Evolutionary conservation across 495 filamentous ascomycete genomes (phyloP).

Genomic region (Hypoxylon trugodes): DNA sequence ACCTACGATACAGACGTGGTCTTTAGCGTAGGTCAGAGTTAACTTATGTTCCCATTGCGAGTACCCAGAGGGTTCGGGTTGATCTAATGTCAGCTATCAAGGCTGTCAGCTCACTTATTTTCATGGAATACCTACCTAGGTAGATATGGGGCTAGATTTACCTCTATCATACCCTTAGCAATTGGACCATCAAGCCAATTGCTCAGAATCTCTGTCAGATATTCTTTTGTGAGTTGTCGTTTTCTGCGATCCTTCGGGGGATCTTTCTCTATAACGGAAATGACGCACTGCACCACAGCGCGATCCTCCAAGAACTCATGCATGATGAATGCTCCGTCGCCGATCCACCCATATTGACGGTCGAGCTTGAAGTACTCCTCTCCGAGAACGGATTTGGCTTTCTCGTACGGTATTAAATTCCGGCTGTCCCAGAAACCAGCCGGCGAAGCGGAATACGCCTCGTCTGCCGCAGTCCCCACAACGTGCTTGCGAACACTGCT

Average conservation of each 20-base stretch:
- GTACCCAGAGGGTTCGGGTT: slow-evolving; percentile 58
- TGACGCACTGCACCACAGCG: slow-evolving; percentile 29
- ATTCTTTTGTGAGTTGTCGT: slow-evolving; percentile 12
- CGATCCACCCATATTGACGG: slow-evolving; percentile 31
- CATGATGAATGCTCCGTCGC: slow-evolving; percentile 19
- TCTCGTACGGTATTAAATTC: slow-evolving; percentile 18
- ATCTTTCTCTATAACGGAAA: slow-evolving; percentile 10
- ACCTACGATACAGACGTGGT: slow-evolving; percentile 62
- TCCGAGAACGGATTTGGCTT: slow-evolving; percentile 20
- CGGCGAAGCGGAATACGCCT: slow-evolving; percentile 15
- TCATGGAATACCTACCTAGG: not conserved
- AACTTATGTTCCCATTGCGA: slow-evolving; percentile 67
- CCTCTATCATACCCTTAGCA: slow-evolving; percentile 23
- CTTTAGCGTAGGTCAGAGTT: slow-evolving; percentile 61
- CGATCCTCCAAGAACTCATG: slow-evolving; percentile 20
- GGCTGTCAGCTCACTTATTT: no score
- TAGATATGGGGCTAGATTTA: slow-evolving; percentile 8
- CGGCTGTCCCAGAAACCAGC: slow-evolving; percentile 34
- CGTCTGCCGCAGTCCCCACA: not conserved
- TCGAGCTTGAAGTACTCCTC: slow-evolving; percentile 22
- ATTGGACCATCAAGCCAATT: slow-evolving; percentile 12
- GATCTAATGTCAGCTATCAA: slow-evolving; percentile 18
- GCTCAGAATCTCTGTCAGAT: not conserved
- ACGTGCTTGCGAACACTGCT: slow-evolving; percentile 31
- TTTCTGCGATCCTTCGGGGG: slow-evolving; percentile 11